phyloP scores from a whole-genome alignment of 176 grass and related monocot genomes.

The maize (Zea mays) region DNA sequence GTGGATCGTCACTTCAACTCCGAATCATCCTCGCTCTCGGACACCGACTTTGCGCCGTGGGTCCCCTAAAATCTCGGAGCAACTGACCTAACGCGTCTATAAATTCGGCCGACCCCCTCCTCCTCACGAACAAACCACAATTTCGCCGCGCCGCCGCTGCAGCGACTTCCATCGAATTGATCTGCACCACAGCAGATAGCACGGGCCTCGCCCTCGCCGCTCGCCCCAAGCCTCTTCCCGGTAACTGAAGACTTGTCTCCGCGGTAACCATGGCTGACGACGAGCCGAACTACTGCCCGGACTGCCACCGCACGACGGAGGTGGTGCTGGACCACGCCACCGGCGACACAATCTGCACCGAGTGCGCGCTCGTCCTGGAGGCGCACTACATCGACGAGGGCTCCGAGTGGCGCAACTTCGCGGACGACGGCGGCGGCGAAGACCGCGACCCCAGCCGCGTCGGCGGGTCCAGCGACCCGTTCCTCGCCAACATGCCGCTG shows the following conservation, averaged over 20 bases:
- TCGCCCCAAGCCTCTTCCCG: slow-evolving; percentile 6
- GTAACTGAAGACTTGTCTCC: neutral
- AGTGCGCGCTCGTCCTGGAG: slow-evolving; percentile 69
- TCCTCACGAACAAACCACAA: neutral
- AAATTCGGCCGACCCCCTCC: slow-evolving; percentile 29
- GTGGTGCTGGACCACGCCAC: slow-evolving; percentile 53
- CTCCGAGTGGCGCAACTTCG: slow-evolving; percentile 68
- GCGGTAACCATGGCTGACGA: neutral
- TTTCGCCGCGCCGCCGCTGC: neutral
- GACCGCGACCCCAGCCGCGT: slow-evolving; percentile 63
- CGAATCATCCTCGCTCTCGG: neutral
- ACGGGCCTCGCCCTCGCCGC: neutral
- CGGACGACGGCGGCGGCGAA: slow-evolving; percentile 41
- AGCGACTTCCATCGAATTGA: neutral
- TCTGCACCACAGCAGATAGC: neutral
- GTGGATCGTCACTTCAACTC: neutral
- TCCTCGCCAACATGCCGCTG: slow-evolving; percentile 35
- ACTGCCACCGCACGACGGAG: slow-evolving; percentile 48
- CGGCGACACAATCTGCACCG: slow-evolving; percentile 71
- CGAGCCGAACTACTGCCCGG: slow-evolving; percentile 42
- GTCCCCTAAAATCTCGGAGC: neutral
- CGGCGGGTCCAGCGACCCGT: slow-evolving; percentile 46
- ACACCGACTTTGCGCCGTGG: neutral
- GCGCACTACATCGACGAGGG: slow-evolving; percentile 57
- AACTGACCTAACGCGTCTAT: slow-evolving; percentile 33